A percentile compares a stretch with the other conserved stretches of the same genome.
These are phyloP conservation scores for Trichoderma lentiforme DNA, from an alignment of 2,329 filamentous ascomycete species.

Conservation along the genomic window DNA sequence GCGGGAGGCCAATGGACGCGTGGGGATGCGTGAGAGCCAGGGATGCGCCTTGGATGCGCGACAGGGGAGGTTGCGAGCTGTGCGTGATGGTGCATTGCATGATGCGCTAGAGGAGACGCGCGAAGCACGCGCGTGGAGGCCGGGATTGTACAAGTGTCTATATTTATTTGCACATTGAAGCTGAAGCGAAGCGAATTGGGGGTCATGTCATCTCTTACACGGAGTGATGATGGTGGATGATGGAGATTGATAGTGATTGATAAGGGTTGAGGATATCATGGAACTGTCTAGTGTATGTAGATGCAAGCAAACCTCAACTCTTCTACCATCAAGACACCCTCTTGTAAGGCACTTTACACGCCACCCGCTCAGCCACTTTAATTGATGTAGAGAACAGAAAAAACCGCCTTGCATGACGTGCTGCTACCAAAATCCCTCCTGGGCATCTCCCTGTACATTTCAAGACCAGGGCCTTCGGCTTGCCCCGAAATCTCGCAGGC, in stretches of 20 bases:
- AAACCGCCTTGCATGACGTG: background rate
- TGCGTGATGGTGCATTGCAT: background rate
- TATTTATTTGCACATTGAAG: background rate
- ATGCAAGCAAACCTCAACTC: background rate
- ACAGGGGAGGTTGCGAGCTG: background rate
- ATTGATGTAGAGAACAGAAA: background rate
- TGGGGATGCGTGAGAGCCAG: constrained; percentile 8
- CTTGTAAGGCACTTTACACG: background rate
- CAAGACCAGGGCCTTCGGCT: background rate
- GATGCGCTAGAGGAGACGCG: background rate
- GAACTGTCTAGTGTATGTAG: background rate
- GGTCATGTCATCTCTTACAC: background rate
- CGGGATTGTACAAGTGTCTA: background rate
- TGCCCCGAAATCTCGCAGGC: background rate
- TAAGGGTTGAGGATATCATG: too few species aligned
- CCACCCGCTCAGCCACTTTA: background rate
- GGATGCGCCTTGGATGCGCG: constrained; percentile 10
- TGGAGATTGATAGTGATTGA: background rate
- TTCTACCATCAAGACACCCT: background rate
- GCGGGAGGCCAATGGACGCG: constrained; percentile 7
- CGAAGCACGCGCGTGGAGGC: background rate
- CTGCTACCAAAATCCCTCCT: background rate
- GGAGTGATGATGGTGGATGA: background rate
- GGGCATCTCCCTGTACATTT: background rate
- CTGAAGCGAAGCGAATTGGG: background rate